Base-by-base conservation (phyloP, 306 rosid genomes). In the Vigna mungo region DNA sequence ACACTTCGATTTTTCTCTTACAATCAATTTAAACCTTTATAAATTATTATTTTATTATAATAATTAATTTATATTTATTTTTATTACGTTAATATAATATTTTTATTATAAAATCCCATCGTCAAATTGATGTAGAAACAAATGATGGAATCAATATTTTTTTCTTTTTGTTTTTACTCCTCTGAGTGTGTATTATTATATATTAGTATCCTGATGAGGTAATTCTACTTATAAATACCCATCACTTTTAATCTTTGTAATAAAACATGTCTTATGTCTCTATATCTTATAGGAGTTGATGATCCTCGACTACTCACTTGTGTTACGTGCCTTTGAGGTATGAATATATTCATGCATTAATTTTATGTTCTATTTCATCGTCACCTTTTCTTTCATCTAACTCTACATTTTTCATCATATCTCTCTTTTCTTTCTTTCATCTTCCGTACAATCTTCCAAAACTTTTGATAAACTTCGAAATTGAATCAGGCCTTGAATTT, bases 231-330 rank as follows among this genome's bases (percentile, higher is more conserved):
- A 7, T 39, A 7, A 39, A 7, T 49, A 6, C 2, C 17, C 25
- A 41, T 41, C 10, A 43, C 36, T 32, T 61, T 41, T 21, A 27
- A 52, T 18, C 8, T 3, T 25, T n/a, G 32, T 66, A 32, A 47
- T 54, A 30, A 63, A 62, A 39, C 2, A 2, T 69, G 5, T 66
- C 15, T 23, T 43, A n/a, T 62, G 27, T 36, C 25, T 36, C 25
- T 37, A 2, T n/a, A n/a, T 62, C 20, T 62, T 16, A 6, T 55
- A 37, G 78, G 78, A 79, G 9, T 8, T 34, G 23, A 34, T 30
- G 55, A 5, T 61, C 66, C 34, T 51, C 27, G 48, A 68, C 39
- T 7, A 39, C 44, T 39, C 66, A 2, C 5, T 8, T 32, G 6
- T 16, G 14, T 32, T 36, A n/a, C 7, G 2, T 3, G 46, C 4